These are phyloP conservation scores for Amylostereum chailletii DNA, from an alignment of 1,284 basidiomycete species.

Conservation along the genomic window DNA sequence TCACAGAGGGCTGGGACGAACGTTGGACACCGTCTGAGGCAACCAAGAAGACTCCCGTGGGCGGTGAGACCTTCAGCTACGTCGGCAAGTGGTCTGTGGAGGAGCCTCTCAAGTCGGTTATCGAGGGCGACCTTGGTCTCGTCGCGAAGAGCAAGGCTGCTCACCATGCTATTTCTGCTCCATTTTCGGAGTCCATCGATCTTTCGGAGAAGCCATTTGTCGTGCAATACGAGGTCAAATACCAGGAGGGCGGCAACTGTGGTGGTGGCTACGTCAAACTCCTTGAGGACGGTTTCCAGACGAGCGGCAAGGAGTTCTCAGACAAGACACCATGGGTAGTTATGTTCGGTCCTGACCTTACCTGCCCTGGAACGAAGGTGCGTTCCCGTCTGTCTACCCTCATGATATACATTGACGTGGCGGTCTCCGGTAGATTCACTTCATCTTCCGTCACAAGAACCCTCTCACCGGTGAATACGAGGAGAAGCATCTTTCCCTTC, in stretches of 20 bases:
- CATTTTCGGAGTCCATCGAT: slow-evolving; percentile 74
- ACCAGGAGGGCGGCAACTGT: slow-evolving; percentile 98
- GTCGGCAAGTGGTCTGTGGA: slow-evolving; percentile 97
- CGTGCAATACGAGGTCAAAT: slow-evolving; percentile 98
- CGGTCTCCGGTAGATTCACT: slow-evolving; percentile 64
- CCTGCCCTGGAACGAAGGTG: slow-evolving; percentile 81
- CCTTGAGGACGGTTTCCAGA: slow-evolving; percentile 87
- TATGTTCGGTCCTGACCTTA: slow-evolving; percentile 91
- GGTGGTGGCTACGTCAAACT: slow-evolving; percentile 99
- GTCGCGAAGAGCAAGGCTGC: slow-evolving; percentile 91
- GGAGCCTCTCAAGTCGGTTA: slow-evolving; percentile 66
- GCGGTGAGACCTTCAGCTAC: slow-evolving; percentile 92
- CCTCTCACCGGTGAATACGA: slow-evolving; percentile 87
- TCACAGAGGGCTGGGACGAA: slow-evolving; percentile 82
- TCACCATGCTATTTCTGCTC: slow-evolving; percentile 95
- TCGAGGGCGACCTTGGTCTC: slow-evolving; percentile 82
- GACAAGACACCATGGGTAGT: slow-evolving; percentile 97
- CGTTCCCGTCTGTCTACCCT: slow-evolving; percentile 10
- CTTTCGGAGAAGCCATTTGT: slow-evolving; percentile 87
- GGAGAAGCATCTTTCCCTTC: slow-evolving; percentile 89
- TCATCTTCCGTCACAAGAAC: slow-evolving; percentile 96
- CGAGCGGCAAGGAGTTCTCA: slow-evolving; percentile 87
- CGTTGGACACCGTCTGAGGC: slow-evolving; percentile 97
- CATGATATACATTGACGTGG: slow-evolving; percentile 4
- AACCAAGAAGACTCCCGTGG: slow-evolving; percentile 93